Evolutionary conservation across 208 protist species (phyloP), one percentile per base, ranked within the genome.

Genomic region (Crithidia bombi): DNA sequence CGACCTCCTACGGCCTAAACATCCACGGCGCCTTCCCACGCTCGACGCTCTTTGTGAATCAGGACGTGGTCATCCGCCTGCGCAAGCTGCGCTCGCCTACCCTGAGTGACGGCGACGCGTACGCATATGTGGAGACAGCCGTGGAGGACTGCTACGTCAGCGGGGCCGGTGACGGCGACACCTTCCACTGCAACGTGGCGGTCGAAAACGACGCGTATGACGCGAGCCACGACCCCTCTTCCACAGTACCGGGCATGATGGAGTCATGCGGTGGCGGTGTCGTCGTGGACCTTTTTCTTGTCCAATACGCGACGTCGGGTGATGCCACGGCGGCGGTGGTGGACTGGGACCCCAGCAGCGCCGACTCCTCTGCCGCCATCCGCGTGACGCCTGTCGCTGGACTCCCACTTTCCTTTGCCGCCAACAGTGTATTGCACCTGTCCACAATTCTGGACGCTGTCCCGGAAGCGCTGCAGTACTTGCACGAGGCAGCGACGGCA

Each of bases 241-340:
- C 28, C n/a, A 32, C 41, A 0, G 11, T 28, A 25, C 54, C 63
- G 21, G 65, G 59, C 35, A 43, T 64, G 19, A 6, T 79, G 23
- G 71, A 81, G 5, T 51, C 75, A 10, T 85, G 80, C 33, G 80
- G 80, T 25, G 66, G 69, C 33, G 80, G 75, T 38, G 65, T 73
- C 6, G 80, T 74, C 28, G 67, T 72, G n/a, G 54, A 69, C 50
- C 32, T 81, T 5, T 73, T 49, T 25, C 19, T 73, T 15, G 43
- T 32, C 2, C 12, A 17, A 4, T 28, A 12, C 61, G 56, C 36
- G 15, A 58, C 56, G 36, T 1, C 69, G 0, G 49, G 25, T 1
- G 59, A 28, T 1, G 65, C 55, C 36, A 32, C 56, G 14, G 25
- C 14, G 17, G 65, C 57, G 21, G 56, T 38, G 3, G 58, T 46